Evolutionary conservation across 2,329 filamentous ascomycete species (phyloP), one percentile per base, ranked within the genome.

Genomic region (Hypoxylon rubiginosum): DNA sequence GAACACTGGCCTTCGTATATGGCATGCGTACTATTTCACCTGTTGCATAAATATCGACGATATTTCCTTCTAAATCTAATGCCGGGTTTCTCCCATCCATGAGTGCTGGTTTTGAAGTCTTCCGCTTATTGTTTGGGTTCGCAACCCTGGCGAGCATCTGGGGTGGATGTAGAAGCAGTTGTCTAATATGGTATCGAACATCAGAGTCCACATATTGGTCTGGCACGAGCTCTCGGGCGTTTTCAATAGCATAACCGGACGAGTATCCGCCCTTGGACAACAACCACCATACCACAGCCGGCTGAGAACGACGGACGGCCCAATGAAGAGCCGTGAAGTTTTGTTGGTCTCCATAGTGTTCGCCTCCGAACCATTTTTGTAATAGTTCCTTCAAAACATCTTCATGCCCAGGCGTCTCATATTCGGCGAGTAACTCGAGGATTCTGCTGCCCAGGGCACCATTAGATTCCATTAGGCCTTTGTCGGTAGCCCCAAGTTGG

Each of bases 211-310:
- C 4, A 28, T 48, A 48, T 11, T 48, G 8, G 21, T 7, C 30
- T 19, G 28, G 49, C 1, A 60, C 19, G 36, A 60, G 57, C 19
- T 41, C 46, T 8, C 5, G 48, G 11, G 56, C 48, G n/a, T 26
- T 46, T 36, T 52, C 48, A 36, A 59, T 34, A 56, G 10, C 19
- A 19, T 49, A 26, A 36, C 24, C 28, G 28, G 48, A 51, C 5
- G 56, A 59, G 28, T 59, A 59, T 32, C 56, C 48, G 4, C 56
- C 56, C 32, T 56, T 54, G 2, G 58, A 55, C 13, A 62, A 50
- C n/a, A 62, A 21, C 58, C 58, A 62, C 58, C 58, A 62, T 49
- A 62, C 58, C n/a, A 62, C 51, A 30, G 50, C 34, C 19, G 45
- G 43, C 19, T 56, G 58, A 41, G 58, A 62, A 11, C 26, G 21